These are phyloP conservation scores for Trametes sp. DNA, from an alignment of 1,284 basidiomycete species.

Conservation along the genomic window DNA sequence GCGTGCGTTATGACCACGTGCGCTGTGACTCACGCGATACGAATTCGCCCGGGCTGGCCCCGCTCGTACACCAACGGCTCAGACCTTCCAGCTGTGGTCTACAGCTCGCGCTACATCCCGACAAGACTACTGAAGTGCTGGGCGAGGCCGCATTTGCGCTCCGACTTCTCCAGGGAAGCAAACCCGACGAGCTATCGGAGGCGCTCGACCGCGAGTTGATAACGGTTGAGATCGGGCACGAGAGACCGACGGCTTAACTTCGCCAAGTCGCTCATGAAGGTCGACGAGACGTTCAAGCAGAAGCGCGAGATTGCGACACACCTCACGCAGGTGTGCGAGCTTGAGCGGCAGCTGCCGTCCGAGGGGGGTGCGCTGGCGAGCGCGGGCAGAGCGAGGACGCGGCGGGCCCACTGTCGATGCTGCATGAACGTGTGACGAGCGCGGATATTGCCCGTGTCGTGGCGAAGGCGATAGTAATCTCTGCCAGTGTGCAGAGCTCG, in stretches of 20 bases:
- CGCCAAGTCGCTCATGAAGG: conserved; percentile 70
- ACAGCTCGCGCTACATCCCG: conserved; percentile 85
- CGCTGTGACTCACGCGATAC: too few relatives aligned
- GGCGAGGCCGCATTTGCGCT: conserved; percentile 91
- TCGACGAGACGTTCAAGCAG: conserved; percentile 67
- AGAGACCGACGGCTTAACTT: conserved; percentile 90
- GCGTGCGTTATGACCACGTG: too few relatives aligned
- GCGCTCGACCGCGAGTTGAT: conserved; percentile 84
- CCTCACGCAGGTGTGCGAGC: conserved; percentile 74
- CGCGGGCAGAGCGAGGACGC: conserved; percentile 50
- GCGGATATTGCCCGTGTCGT: conserved; percentile 91
- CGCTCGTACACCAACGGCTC: too few relatives aligned
- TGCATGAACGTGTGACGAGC: conserved; percentile 88
- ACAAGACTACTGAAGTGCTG: conserved; percentile 90
- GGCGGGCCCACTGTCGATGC: conserved; percentile 65
- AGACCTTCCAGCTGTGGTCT: conserved; percentile 78
- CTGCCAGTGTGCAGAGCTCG: conserved; percentile 87
- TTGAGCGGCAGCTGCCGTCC: conserved; percentile 78
- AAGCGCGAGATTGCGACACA: conserved; percentile 70
- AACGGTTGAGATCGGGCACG: conserved; percentile 90
- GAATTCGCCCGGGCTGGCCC: too few relatives aligned
- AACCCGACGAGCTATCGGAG: conserved; percentile 89
- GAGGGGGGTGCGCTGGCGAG: conserved; percentile 56
- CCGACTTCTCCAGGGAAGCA: conserved; percentile 90
- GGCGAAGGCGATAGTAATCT: conserved; percentile 91